phyloP scores from a whole-genome alignment of 371 early-diverging fungal species.

The Saksenaea oblongispora region DNA sequence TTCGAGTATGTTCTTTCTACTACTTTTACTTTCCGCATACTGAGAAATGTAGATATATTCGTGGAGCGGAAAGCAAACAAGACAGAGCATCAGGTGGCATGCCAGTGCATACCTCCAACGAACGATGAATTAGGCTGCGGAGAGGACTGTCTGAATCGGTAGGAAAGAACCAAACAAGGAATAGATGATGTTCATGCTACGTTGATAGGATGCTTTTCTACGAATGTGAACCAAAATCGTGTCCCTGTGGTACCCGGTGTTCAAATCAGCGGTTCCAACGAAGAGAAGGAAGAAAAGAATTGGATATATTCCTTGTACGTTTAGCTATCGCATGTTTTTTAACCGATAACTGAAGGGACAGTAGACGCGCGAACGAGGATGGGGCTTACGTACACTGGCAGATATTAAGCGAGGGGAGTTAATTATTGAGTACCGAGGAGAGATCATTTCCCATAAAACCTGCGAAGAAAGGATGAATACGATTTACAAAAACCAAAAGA shows the following conservation, averaged over 20 bases:
- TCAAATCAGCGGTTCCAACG: constrained; percentile 77
- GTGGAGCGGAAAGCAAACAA: constrained; percentile 68
- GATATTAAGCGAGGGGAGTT: constrained; percentile 64
- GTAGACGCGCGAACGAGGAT: constrained; percentile 70
- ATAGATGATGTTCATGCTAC: background rate
- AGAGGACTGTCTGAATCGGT: constrained; percentile 78
- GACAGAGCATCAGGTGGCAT: constrained; percentile 47
- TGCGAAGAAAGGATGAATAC: constrained; percentile 76
- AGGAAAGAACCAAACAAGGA: background rate
- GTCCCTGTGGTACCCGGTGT: constrained; percentile 74
- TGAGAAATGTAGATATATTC: constrained; percentile 59
- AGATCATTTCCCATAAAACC: constrained; percentile 72
- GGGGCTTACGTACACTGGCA: constrained; percentile 71
- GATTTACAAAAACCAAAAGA: constrained; percentile 64
- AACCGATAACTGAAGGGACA: background rate
- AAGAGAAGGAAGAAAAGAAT: constrained; percentile 50
- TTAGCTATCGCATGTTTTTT: constrained; percentile 2
- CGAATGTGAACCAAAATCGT: constrained; percentile 71
- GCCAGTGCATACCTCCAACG: constrained; percentile 65
- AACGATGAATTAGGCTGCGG: constrained; percentile 66
- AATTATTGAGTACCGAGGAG: constrained; percentile 89
- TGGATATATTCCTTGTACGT: constrained; percentile 73
- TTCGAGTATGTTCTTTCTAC: constrained; percentile 27
- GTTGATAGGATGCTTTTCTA: constrained; percentile 65
- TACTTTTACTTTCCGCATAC: background rate